Percentiles rank a stretch among this genome's conserved stretches.
These are phyloP conservation scores for Stentor roeselii DNA, from an alignment of 73 alveolate species.

Conservation along the genomic window DNA sequence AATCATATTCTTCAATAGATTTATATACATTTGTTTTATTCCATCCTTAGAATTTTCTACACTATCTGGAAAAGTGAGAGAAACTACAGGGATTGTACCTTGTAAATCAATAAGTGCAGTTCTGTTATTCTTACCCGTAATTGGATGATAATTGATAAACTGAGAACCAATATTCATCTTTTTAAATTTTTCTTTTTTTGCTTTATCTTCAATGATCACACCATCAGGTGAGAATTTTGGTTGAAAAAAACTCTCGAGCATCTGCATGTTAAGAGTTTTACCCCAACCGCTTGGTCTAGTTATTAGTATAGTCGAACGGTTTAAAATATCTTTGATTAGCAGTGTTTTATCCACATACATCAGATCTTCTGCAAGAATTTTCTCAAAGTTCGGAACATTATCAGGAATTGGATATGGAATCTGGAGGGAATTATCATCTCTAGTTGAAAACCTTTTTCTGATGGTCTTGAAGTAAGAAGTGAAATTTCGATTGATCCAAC, in stretches of 20 bases:
- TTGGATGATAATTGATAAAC: not conserved
- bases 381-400: not conserved
- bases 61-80: not conserved
- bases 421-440: too few species aligned
- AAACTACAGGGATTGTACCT: not conserved
- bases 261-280: not conserved
- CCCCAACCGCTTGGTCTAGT: conserved; percentile 20
- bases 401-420: too few species aligned
- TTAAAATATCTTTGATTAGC: not conserved
- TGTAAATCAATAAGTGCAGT: not conserved
- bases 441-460: too few species aligned
- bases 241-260: not conserved
- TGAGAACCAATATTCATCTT: not conserved
- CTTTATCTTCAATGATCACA: not conserved
- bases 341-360: not conserved
- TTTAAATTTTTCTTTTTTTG: not conserved
- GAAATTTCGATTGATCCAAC: too few species aligned
- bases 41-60: not conserved
- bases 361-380: not conserved
- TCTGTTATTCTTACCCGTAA: not conserved
- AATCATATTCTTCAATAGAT: too few species aligned
- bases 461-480: too few species aligned
- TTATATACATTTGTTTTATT: too few species aligned
- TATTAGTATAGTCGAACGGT: not conserved
- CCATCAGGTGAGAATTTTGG: not conserved